These are phyloP conservation scores for Cryphonectria japonica DNA, from an alignment of 2,329 filamentous ascomycete genomes.

Conservation along the genomic window DNA sequence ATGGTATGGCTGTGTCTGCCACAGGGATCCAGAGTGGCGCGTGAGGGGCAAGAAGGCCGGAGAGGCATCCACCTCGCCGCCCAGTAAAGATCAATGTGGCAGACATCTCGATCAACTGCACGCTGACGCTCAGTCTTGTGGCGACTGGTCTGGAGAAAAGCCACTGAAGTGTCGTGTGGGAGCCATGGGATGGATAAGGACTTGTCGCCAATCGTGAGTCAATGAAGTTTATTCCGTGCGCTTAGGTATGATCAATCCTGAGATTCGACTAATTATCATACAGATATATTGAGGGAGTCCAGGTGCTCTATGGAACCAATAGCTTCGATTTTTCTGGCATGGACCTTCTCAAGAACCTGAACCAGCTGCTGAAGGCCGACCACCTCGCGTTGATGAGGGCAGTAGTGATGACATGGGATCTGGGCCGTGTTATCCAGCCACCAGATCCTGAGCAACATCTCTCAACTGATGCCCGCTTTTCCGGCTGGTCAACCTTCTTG, in stretches of 20 bases:
- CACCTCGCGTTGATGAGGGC: conserved; percentile 8
- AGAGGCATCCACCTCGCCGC: background rate
- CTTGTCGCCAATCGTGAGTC: conserved; percentile 19
- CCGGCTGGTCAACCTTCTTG: conserved; percentile 7
- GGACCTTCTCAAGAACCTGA: background rate
- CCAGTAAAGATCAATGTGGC: conserved; percentile 2
- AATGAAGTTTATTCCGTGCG: no score
- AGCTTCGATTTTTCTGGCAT: background rate
- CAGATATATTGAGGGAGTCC: conserved; percentile 16
- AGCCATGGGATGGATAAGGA: conserved; percentile 17
- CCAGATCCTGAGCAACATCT: background rate
- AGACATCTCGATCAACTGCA: background rate
- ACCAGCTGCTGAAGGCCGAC: background rate
- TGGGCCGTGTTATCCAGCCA: conserved; percentile 9
- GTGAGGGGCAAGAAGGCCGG: background rate
- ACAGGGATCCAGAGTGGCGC: conserved; percentile 12
- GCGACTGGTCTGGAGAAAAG: background rate
- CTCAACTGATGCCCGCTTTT: conserved; percentile 15
- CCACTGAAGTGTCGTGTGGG: conserved; percentile 13
- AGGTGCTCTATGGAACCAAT: conserved; percentile 18
- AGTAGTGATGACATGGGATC: conserved; percentile 13
- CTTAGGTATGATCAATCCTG: background rate
- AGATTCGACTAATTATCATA: no score
- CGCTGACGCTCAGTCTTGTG: background rate
- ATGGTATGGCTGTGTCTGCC: conserved; percentile 23